These are phyloP conservation scores for Neonectria coccinea DNA, from an alignment of 2,329 filamentous ascomycete species.

Conservation along the genomic window DNA sequence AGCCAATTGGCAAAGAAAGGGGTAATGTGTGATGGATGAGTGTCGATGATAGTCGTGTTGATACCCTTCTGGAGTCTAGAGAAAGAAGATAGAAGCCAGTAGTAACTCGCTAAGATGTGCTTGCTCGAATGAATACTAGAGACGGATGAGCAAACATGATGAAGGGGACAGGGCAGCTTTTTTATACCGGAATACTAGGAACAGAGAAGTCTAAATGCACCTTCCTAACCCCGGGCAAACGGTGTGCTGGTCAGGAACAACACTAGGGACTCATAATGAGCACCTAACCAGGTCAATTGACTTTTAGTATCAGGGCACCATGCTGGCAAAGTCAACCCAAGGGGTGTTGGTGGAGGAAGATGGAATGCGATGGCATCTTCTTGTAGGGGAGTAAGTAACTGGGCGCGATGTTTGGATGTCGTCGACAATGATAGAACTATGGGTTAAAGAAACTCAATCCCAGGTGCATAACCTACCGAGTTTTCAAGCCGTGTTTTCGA, in stretches of 20 bases:
- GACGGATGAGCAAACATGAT: not conserved
- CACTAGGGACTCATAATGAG: no score
- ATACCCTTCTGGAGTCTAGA: not conserved
- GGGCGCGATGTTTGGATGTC: no score
- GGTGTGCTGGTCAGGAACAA: not conserved
- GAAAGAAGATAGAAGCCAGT: not conserved
- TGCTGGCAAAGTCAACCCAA: not conserved
- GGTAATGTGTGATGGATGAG: no score
- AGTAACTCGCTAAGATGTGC: not conserved
- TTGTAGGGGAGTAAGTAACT: not conserved
- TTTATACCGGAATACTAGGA: not conserved
- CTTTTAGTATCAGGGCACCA: not conserved
- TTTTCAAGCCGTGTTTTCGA: no score
- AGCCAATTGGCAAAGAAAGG: no score
- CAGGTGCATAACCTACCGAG: no score
- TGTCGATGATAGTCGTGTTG: not conserved
- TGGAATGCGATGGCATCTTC: not conserved
- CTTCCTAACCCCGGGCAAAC: not conserved
- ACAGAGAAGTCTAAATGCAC: not conserved
- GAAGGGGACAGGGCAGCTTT: not conserved
- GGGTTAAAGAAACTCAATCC: no score
- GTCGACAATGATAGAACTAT: no score
- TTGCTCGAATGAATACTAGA: not conserved
- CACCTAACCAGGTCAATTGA: not conserved
- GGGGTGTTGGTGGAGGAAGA: not conserved